phyloP scores from a whole-genome alignment of 2,329 filamentous ascomycete species.

The Botrytis aclada region DNA sequence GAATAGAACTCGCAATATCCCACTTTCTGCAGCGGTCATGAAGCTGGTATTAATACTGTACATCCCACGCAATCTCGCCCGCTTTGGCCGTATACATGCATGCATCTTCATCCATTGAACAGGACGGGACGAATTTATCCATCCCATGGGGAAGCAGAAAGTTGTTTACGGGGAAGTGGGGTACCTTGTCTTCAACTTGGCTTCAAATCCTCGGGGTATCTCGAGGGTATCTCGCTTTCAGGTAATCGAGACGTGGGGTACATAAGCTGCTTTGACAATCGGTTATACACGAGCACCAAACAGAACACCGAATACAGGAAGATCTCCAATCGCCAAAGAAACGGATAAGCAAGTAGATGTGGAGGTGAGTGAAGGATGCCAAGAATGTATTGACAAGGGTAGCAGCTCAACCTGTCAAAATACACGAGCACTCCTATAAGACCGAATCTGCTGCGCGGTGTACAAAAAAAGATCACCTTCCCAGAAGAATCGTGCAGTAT shows the following conservation, averaged over 20 bases:
- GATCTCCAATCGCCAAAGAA: background rate
- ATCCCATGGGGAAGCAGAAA: conserved; percentile 15
- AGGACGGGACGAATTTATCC: conserved; percentile 8
- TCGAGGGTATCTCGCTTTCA: conserved; percentile 17
- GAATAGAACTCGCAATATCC: background rate
- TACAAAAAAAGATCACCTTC: background rate
- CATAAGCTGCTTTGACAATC: background rate
- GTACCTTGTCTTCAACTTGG: conserved; percentile 12
- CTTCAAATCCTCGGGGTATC: conserved; percentile 16
- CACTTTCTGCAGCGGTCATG: background rate
- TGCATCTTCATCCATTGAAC: background rate
- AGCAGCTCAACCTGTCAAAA: background rate
- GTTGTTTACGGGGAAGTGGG: conserved; percentile 12
- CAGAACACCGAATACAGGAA: background rate
- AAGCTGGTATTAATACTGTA: background rate
- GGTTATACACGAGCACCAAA: background rate
- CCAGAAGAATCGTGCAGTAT: background rate
- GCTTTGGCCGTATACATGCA: conserved; percentile 4
- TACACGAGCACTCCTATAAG: background rate
- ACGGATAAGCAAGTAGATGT: background rate
- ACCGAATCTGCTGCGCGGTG: background rate
- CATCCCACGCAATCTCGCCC: background rate
- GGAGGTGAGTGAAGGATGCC: background rate
- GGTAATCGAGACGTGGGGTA: background rate
- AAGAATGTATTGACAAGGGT: background rate